A percentile compares a stretch with the other conserved stretches of the same genome.
Conservation (phyloP, 139 green algal species). For the Chlamydomonas applanata region DNA sequence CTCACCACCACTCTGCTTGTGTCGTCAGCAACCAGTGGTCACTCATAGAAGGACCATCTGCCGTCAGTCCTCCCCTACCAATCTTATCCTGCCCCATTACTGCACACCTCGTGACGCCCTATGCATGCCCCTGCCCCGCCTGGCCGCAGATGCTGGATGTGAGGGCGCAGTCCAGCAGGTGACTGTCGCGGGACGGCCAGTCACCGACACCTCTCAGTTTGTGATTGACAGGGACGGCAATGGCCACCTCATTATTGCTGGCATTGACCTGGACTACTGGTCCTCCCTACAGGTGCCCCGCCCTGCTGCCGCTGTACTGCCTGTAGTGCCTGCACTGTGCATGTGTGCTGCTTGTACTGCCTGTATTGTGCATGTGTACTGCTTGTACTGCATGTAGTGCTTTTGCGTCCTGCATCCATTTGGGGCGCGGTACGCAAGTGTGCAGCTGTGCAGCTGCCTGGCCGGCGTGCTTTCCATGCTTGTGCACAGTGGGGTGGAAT, state of each 20-base stretch:
- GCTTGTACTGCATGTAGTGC: no score
- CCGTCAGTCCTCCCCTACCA: background rate
- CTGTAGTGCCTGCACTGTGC: no score
- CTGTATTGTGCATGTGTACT: no score
- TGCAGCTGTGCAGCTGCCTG: no score
- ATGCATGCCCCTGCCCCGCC: background rate
- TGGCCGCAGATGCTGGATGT: background rate
- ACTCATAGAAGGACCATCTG: no score
- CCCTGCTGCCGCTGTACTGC: background rate
- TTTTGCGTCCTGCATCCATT: no score
- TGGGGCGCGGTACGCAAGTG: no score
- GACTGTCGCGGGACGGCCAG: background rate
- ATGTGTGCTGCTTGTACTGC: no score
- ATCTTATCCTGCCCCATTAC: background rate
- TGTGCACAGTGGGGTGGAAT: no score
- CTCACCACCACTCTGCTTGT: no score
- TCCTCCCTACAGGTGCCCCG: background rate
- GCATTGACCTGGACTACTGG: constrained; percentile 10
- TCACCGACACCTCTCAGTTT: background rate
- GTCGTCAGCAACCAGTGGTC: background rate
- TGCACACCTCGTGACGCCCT: background rate
- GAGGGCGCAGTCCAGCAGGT: background rate
- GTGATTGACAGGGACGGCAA: background rate
- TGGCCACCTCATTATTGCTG: background rate
- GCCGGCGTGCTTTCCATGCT: no score